These are phyloP conservation scores for Hypsizygus marmoreus DNA, from an alignment of 768 basidiomycete species.

Conservation along the genomic window DNA sequence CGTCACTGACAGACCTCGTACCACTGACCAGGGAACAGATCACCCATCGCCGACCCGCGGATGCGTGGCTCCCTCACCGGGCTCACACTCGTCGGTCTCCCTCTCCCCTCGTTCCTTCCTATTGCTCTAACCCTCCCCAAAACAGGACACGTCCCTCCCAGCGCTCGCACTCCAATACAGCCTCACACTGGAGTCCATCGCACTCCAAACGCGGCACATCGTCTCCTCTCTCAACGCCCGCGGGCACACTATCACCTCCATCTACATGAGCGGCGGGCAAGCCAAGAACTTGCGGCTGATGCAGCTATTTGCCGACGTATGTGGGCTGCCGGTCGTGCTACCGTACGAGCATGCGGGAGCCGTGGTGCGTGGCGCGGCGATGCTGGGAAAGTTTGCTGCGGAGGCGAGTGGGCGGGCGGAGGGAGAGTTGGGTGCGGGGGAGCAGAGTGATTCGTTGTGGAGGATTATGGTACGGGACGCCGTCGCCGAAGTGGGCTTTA, in stretches of 20 bases:
- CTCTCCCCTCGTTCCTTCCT: not conserved
- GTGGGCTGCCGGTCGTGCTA: constrained; percentile 79
- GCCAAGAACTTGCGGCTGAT: constrained; percentile 88
- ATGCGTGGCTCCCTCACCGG: constrained; percentile 95
- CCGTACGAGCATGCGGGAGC: constrained; percentile 76
- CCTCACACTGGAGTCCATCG: constrained; percentile 89
- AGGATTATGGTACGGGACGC: constrained; percentile 74
- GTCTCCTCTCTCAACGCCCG: constrained; percentile 83
- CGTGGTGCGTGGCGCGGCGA: constrained; percentile 91
- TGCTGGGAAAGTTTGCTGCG: constrained; percentile 87
- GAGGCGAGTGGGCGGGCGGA: constrained; percentile 42
- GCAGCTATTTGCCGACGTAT: constrained; percentile 87
- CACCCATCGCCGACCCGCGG: constrained; percentile 91
- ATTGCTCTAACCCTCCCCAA: not conserved
- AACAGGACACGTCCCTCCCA: constrained; percentile 64
- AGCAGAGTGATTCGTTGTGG: constrained; percentile 77
- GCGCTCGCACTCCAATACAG: constrained; percentile 93
- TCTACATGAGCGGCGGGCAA: constrained; percentile 94
- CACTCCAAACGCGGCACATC: constrained; percentile 93
- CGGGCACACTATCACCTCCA: constrained; percentile 78
- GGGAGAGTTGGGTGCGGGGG: constrained; percentile 38
- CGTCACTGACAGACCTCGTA: not conserved
- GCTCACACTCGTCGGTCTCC: constrained; percentile 63
- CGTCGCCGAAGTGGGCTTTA: not conserved
- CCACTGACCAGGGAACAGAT: constrained; percentile 76